A percentile compares a stretch with the other conserved stretches of the same genome.
phyloP scores from a whole-genome alignment of 1,284 basidiomycete species.

The Wallemia ichthyophaga region DNA sequence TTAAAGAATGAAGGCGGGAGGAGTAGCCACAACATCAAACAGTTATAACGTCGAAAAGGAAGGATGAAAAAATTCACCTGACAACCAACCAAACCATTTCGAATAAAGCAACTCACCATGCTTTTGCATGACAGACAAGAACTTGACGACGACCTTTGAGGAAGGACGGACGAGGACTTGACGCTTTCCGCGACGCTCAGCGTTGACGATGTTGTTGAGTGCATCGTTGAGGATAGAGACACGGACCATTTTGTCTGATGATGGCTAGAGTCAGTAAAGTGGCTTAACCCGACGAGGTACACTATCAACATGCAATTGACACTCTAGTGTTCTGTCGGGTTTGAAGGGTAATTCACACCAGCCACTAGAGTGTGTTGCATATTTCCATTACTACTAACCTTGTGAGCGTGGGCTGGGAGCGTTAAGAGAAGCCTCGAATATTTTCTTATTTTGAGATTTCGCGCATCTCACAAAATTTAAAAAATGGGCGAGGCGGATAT shows the following conservation, averaged over 20 bases:
- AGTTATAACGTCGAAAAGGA: slow-evolving; percentile 17
- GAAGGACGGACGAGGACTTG: slow-evolving; percentile 85
- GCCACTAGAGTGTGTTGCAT: no score
- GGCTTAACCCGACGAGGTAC: neutral
- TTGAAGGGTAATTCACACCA: no score
- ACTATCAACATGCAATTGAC: neutral
- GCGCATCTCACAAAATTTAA: neutral
- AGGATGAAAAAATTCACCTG: slow-evolving; percentile 2
- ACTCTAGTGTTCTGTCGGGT: neutral
- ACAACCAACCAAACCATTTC: slow-evolving; percentile 22
- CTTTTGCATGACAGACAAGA: slow-evolving; percentile 85
- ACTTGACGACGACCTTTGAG: slow-evolving; percentile 86
- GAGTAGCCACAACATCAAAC: slow-evolving; percentile 11
- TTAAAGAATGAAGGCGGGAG: slow-evolving; percentile 19
- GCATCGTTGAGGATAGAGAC: slow-evolving; percentile 62
- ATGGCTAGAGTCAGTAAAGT: neutral
- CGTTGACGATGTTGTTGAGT: slow-evolving; percentile 90
- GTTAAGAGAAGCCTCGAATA: no score
- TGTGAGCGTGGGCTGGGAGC: no score
- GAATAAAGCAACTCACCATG: slow-evolving; percentile 85
- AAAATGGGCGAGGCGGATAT: neutral
- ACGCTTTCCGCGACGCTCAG: slow-evolving; percentile 89
- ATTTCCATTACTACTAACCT: slow-evolving; percentile 1
- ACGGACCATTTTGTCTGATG: slow-evolving; percentile 35
- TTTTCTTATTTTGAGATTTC: neutral